Evolutionary conservation across 2,329 filamentous ascomycete species (phyloP).

Genomic region (Calonectria henricotiae): DNA sequence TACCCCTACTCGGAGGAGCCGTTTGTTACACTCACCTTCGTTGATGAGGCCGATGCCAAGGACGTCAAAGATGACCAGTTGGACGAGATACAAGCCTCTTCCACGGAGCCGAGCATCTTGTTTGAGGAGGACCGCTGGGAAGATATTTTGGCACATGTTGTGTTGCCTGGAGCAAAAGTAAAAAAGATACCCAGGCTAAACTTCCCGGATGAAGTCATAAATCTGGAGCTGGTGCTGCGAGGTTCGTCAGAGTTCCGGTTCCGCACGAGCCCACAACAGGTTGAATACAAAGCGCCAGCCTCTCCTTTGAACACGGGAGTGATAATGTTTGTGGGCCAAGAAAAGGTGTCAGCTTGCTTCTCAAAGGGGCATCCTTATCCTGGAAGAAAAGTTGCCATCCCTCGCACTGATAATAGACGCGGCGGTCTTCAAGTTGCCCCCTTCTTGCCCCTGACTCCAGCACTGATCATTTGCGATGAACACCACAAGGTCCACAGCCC

Average conservation of each 20-base stretch:
- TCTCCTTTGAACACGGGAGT: not conserved
- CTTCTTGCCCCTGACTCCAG: slow-evolving; percentile 8
- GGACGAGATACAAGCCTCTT: not conserved
- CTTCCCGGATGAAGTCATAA: not conserved
- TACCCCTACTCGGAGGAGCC: not conserved
- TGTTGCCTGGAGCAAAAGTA: slow-evolving; percentile 4
- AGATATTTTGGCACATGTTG: slow-evolving; percentile 9
- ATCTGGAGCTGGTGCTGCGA: slow-evolving; percentile 11
- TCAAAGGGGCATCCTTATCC: slow-evolving; percentile 5
- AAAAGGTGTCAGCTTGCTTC: slow-evolving; percentile 15
- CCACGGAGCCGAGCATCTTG: not conserved
- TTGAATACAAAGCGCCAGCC: slow-evolving; percentile 1
- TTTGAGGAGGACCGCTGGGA: not conserved
- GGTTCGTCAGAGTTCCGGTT: not conserved
- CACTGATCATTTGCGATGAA: slow-evolving; percentile 13
- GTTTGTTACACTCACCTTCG: not conserved
- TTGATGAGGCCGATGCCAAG: not conserved
- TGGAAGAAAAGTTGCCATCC: not conserved
- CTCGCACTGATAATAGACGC: slow-evolving; percentile 3
- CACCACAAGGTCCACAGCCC: slow-evolving; percentile 16
- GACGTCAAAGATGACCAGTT: not conserved
- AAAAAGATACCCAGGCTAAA: not conserved
- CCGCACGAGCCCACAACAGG: not conserved
- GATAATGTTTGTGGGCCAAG: slow-evolving; percentile 9
- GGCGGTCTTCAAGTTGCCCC: slow-evolving; percentile 9